Conservation (phyloP, 2,329 filamentous ascomycete species). For the Colletotrichum salicis region DNA sequence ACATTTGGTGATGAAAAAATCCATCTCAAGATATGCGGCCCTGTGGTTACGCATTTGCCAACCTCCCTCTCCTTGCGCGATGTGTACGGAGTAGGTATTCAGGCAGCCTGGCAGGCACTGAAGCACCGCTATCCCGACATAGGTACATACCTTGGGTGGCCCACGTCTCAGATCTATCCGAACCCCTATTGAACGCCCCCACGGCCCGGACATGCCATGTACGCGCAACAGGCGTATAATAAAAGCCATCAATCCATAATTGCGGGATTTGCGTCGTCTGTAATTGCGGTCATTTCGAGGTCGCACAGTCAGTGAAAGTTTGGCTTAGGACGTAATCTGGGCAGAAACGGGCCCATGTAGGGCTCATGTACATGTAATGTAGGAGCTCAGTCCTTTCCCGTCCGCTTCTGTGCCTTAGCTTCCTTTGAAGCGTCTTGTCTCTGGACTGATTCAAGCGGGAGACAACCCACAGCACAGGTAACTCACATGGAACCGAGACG, state of each 20-base stretch:
- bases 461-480: not conserved
- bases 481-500: not conserved
- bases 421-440: not conserved
- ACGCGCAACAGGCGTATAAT: constrained; percentile 1
- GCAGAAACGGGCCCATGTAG: constrained; percentile 14
- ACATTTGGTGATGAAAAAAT: not conserved
- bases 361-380: not conserved
- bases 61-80: not conserved
- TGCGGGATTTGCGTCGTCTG: constrained; percentile 19
- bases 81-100: too few species aligned
- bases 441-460: not conserved
- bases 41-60: not conserved
- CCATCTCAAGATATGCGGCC: not conserved
- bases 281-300: constrained; percentile 21
- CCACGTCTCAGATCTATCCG: constrained; percentile 25
- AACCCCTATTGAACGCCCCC: constrained; percentile 25
- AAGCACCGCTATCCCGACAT: constrained; percentile 5
- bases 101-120: not conserved
- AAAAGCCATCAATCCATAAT: constrained; percentile 5
- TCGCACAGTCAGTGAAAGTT: constrained; percentile 6
- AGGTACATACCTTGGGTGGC: not conserved
- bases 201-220: not conserved
- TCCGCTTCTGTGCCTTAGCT: not conserved
- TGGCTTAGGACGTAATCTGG: not conserved
- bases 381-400: not conserved